phyloP scores from a whole-genome alignment of 2,329 filamentous ascomycete species.

The Kalaharituber pfeilii region DNA sequence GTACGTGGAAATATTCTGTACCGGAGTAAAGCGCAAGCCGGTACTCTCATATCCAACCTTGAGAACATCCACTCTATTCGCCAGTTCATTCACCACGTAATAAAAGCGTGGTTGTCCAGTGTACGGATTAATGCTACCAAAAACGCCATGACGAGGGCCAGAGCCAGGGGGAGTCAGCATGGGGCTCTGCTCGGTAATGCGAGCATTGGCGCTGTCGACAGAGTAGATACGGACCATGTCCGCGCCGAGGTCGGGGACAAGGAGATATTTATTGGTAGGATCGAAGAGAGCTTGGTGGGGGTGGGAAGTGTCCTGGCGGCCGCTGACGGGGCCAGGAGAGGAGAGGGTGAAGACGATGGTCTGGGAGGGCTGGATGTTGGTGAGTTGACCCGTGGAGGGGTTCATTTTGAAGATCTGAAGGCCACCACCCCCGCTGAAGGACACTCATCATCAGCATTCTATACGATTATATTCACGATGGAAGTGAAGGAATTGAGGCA shows the following conservation, averaged over 20 bases:
- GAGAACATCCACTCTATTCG: slow-evolving; percentile 41
- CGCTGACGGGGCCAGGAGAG: slow-evolving; percentile 11
- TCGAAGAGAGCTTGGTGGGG: slow-evolving; percentile 50
- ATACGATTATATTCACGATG: not conserved
- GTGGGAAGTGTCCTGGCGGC: slow-evolving; percentile 41
- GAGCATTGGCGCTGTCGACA: slow-evolving; percentile 31
- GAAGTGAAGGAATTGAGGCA: not conserved
- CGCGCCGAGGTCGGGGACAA: slow-evolving; percentile 48
- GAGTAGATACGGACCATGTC: slow-evolving; percentile 45
- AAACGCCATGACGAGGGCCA: slow-evolving; percentile 49
- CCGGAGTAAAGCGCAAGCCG: slow-evolving; percentile 24
- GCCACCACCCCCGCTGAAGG: too few species aligned
- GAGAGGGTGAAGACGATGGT: slow-evolving; percentile 13
- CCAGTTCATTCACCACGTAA: slow-evolving; percentile 45
- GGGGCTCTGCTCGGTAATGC: slow-evolving; percentile 32
- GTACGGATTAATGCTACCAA: slow-evolving; percentile 29
- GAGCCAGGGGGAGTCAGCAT: slow-evolving; percentile 35
- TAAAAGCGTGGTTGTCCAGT: slow-evolving; percentile 33
- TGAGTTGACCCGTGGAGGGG: not conserved
- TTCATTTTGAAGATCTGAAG: not conserved
- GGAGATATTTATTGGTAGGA: slow-evolving; percentile 43
- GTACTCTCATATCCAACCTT: slow-evolving; percentile 35
- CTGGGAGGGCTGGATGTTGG: not conserved
- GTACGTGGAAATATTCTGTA: slow-evolving; percentile 35
- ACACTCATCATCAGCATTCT: not conserved